Evolutionary conservation across 2,329 filamentous ascomycete genomes (phyloP), one percentile per base, ranked within the genome.

Genomic region (Ramularia endophylla): DNA sequence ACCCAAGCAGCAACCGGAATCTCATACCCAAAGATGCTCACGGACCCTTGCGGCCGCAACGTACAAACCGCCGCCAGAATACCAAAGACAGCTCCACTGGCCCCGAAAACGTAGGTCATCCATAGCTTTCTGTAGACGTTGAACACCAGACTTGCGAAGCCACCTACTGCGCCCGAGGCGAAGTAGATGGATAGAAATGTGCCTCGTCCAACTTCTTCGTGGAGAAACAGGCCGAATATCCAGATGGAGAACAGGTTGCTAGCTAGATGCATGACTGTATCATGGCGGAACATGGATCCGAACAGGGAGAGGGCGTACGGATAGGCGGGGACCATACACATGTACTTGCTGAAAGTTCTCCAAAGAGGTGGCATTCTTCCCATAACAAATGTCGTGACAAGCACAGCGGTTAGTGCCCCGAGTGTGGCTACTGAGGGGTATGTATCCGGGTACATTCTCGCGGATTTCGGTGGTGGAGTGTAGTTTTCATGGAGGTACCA

Each of bases 111-210:
- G 27, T 79, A 73, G 8, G 67, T 59, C 29, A 58, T 59, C 36
- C 74, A 65, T 17, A 65, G 58, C 12, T 66, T 63, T 11, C 59
- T 50, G 2, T 73, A 44, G 18, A 75, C 69, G 38, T 68, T 65
- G 17, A 59, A 62, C 5, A 61, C 52, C 44, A 87, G 65, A 32
- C 76, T 78, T n/a, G 70, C 66, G 46, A 81, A 72, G 44, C 77
- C 78, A 7, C 76, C 78, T 2, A 78, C 31, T 1, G 71, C 68
- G 38, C 81, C 83, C 5, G 73, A 72, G 6, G 72, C 66, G 22
- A 83, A 49, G 61, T 82, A 86, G 22, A 85, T 65, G n/a, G 80
- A 74, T 15, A 87, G 65, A 63, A 87, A 87, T 41, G 76, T 72
- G 11, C 75, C 81, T 8, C 83, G 73, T 8, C 81, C 83, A 18